Conservation (phyloP, 2,329 filamentous ascomycete genomes). For the Cladophialophora yegresii region DNA sequence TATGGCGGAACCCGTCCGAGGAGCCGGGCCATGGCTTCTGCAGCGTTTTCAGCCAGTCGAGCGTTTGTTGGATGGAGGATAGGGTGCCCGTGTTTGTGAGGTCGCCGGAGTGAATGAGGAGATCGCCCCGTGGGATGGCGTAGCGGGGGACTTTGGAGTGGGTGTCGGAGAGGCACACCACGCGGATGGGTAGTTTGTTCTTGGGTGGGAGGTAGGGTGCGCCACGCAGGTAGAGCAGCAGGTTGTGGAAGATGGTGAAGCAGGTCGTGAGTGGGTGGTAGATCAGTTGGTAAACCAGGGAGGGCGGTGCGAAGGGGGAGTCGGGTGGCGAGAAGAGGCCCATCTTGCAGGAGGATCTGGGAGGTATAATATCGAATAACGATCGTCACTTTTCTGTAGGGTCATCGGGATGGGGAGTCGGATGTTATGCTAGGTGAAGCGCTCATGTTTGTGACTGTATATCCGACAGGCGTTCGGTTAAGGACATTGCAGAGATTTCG, state of each 20-base stretch:
- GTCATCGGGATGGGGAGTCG: background rate
- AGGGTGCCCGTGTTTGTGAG: conserved; percentile 72
- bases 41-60: conserved; percentile 76
- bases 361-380: background rate
- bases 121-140: conserved; percentile 66
- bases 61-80: conserved; percentile 73
- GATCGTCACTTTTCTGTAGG: background rate
- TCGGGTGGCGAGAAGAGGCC: conserved; percentile 26
- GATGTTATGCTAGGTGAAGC: background rate
- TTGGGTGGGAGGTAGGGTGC: conserved; percentile 61
- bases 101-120: conserved; percentile 89
- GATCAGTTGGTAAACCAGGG: conserved; percentile 64
- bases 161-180: conserved; percentile 90
- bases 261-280: conserved; percentile 68
- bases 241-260: conserved; percentile 62
- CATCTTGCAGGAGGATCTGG: conserved; percentile 11
- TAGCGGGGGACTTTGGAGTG: conserved; percentile 62
- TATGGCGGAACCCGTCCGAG: conserved; percentile 67
- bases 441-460: background rate
- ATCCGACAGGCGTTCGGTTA: background rate
- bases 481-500: conserved; percentile 4
- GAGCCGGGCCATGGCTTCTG: conserved; percentile 36
- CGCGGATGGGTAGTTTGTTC: conserved; percentile 60
- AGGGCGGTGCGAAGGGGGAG: conserved; percentile 53
- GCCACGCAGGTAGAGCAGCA: conserved; percentile 69